Base-by-base conservation (phyloP, 306 rosid genomes). In the Sesbania bispinosa region DNA sequence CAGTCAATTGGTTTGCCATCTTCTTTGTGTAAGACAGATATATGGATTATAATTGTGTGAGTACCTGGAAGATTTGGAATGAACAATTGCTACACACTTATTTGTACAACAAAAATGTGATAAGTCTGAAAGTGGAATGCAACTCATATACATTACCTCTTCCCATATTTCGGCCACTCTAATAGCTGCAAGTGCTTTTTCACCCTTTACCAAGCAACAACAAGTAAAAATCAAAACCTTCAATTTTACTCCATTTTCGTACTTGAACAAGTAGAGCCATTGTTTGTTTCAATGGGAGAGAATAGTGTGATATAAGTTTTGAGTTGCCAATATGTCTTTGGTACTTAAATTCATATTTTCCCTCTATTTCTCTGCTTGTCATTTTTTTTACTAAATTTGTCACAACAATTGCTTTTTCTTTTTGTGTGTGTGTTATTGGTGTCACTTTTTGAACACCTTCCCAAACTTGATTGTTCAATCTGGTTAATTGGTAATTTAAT, bases 401-500 rank as follows among this genome's bases (percentile, higher is more conserved):
- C 35, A 3, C 47, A 36, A 16, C 32, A 29, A 21, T 24, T 32
- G 16, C 46, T 8, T 43, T 41, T 26, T 42, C 5, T 20, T 32
- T 9, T 61, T 30, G 39, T 1, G 59, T 10, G 76, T 26, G 69
- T 2, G 9, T 33, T 45, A 19, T 64, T 63, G 7, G 67, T 38
- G 35, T 35, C 24, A 53, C 38, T 23, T 23, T 24, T 23, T 24
- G 9, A 36, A 54, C 14, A 57, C 61, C 47, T 67, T 78, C 38
- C 33, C 75, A 48, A 50, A 48, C 26, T 45, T 57, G 74, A 41
- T 65, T 66, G 53, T 43, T 73, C 62, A 66, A 32, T 64, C 74
- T 55, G 29, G 61, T 61, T 46, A 55, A 63, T 24, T 35, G 38
- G 18, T 38, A 63, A 69, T 66, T 38, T 45, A 30, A 8, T 62